Evolutionary conservation across 805 yeast species (phyloP).

Genomic region (Scheffersomyces lignosus): DNA sequence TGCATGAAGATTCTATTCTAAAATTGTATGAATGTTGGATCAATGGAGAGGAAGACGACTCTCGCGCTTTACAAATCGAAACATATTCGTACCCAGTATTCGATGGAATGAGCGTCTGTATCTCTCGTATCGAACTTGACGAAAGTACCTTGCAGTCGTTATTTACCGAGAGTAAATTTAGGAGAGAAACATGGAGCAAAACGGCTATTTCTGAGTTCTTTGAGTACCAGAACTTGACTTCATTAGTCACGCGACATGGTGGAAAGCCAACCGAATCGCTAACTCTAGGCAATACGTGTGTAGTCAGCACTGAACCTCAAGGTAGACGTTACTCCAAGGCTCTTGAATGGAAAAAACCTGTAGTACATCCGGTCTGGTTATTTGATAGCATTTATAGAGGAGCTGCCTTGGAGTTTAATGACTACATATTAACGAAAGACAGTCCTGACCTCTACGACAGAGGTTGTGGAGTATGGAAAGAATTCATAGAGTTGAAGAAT

Average conservation of each 20-base stretch:
- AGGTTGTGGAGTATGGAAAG: conserved; percentile 41
- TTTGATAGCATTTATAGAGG: conserved; percentile 46
- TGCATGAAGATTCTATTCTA: conserved; percentile 47
- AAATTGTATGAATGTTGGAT: conserved; percentile 53
- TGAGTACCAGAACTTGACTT: conserved; percentile 29
- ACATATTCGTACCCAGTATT: conserved; percentile 42
- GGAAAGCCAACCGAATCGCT: conserved; percentile 54
- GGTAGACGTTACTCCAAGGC: conserved; percentile 58
- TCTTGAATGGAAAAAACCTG: conserved; percentile 51
- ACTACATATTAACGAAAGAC: conserved; percentile 34
- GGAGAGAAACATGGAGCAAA: conserved; percentile 11
- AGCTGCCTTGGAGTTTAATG: conserved; percentile 40
- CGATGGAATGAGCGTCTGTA: conserved; percentile 43
- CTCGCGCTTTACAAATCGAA: conserved; percentile 15
- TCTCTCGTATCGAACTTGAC: conserved; percentile 36
- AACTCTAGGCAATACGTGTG: conserved; percentile 41
- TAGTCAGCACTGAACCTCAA: conserved; percentile 49
- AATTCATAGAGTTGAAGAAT: conserved; percentile 7
- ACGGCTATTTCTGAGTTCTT: conserved; percentile 18
- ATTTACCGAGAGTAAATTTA: conserved; percentile 24
- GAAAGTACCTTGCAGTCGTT: conserved; percentile 8
- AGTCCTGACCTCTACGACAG: conserved; percentile 12
- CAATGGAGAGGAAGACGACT: conserved; percentile 43
- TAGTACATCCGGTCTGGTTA: conserved; percentile 53
- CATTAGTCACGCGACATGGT: conserved; percentile 42